Evolutionary conservation across 192 early-diverging fungal genomes (phyloP).

Genomic region (Coemansia javaensis): DNA sequence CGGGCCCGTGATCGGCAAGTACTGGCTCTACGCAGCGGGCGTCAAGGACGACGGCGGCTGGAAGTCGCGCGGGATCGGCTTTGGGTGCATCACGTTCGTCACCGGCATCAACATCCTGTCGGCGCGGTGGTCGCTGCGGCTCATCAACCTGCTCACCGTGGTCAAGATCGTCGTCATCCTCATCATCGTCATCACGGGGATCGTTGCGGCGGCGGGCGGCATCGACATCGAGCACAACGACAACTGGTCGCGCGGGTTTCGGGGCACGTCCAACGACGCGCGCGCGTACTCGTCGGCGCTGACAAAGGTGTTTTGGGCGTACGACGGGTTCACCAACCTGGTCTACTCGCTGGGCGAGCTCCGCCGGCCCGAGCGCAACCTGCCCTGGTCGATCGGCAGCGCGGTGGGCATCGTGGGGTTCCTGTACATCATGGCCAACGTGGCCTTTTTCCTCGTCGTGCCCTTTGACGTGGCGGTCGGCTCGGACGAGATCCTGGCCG

Average conservation of each 20-base stretch:
- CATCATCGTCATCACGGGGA: slow-evolving; percentile 63
- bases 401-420: slow-evolving; percentile 66
- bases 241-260: slow-evolving; percentile 60
- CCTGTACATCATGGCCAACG: slow-evolving; percentile 75
- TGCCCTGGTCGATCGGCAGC: slow-evolving; percentile 74
- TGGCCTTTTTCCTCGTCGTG: slow-evolving; percentile 77
- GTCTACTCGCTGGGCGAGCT: slow-evolving; percentile 83
- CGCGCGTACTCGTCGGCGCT: slow-evolving; percentile 50
- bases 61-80: slow-evolving; percentile 54
- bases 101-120: slow-evolving; percentile 65
- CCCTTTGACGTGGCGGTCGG: slow-evolving; percentile 61
- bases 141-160: slow-evolving; percentile 67
- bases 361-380: slow-evolving; percentile 71
- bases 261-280: slow-evolving; percentile 53
- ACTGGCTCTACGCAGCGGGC: slow-evolving; percentile 52
- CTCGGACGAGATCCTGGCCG: slow-evolving; percentile 61
- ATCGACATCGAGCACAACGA: slow-evolving; percentile 22
- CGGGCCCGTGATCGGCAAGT: slow-evolving; percentile 52
- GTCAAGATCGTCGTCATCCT: slow-evolving; percentile 67
- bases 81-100: slow-evolving; percentile 55
- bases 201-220: slow-evolving; percentile 61
- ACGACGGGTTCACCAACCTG: slow-evolving; percentile 68
- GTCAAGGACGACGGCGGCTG: slow-evolving; percentile 26
- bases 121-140: slow-evolving; percentile 58
- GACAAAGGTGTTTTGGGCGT: slow-evolving; percentile 55